Percentiles rank a stretch among this genome's conserved stretches.
These are phyloP conservation scores for Coniochaeta pulveracea DNA, from an alignment of 2,329 filamentous ascomycete species.

Conservation along the genomic window DNA sequence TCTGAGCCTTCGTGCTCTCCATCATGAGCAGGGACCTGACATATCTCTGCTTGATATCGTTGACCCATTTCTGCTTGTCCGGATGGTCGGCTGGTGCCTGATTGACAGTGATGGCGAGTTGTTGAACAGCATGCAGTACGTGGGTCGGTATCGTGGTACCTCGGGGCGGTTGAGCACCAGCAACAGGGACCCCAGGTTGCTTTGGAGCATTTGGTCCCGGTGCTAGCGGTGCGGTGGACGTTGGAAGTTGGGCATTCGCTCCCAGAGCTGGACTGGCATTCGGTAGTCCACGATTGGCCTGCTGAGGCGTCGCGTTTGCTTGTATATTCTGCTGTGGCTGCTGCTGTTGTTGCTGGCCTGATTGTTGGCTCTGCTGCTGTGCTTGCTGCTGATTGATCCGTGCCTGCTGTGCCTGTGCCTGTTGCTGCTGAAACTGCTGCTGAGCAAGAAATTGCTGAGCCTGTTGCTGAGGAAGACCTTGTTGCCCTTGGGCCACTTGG, in stretches of 20 bases:
- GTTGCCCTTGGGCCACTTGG: constrained; percentile 1
- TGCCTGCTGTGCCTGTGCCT: constrained; percentile 2
- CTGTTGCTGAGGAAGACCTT: constrained; percentile 2
- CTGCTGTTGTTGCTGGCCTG: constrained; percentile 4
- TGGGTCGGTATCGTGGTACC: constrained; percentile 22
- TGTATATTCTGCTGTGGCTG: constrained; percentile 1
- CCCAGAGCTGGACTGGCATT: constrained; percentile 1
- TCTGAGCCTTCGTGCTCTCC: constrained; percentile 29
- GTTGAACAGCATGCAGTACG: constrained; percentile 29
- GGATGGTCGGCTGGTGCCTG: constrained; percentile 28
- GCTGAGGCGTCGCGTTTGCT: background rate
- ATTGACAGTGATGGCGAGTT: constrained; percentile 36
- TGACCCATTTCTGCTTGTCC: constrained; percentile 34
- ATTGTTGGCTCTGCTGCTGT: constrained; percentile 4
- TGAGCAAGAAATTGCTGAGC: background rate
- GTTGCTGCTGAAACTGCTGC: background rate
- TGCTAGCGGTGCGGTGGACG: constrained; percentile 1
- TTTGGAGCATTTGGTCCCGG: background rate
- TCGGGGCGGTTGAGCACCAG: constrained; percentile 1
- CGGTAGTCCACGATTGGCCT: background rate
- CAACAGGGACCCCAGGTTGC: too few species aligned
- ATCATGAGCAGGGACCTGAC: constrained; percentile 36
- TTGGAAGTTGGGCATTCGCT: constrained; percentile 3
- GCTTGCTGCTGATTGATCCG: too few species aligned
- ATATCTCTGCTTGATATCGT: constrained; percentile 35